phyloP scores from a whole-genome alignment of 1,284 basidiomycete genomes.

The Austroboletus novae-zelandiae region DNA sequence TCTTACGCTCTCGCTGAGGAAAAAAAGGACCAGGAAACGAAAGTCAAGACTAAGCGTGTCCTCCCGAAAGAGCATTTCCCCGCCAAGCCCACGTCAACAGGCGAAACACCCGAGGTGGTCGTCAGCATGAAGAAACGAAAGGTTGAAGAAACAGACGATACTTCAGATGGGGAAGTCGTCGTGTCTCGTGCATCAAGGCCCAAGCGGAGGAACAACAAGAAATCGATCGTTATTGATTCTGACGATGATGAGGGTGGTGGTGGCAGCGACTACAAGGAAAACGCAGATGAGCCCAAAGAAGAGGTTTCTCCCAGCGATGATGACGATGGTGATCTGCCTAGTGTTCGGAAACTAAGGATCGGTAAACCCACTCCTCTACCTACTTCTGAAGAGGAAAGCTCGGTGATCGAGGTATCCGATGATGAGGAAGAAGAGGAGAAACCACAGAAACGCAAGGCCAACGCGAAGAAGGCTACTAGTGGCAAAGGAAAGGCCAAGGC shows the following conservation, averaged over 20 bases:
- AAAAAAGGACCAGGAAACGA: conserved; percentile 27
- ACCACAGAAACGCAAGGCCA: conserved; percentile 24
- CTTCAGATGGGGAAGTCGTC: conserved; percentile 35
- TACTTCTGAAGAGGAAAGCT: conserved; percentile 28
- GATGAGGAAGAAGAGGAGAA: conserved; percentile 32
- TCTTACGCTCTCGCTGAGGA: conserved; percentile 58
- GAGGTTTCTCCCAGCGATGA: conserved; percentile 22
- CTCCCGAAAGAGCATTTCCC: conserved; percentile 18
- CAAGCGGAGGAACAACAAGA: conserved; percentile 37
- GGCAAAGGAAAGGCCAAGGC: conserved; percentile 27
- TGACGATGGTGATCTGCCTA: conserved; percentile 21
- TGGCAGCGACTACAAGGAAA: conserved; percentile 25
- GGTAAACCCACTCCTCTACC: conserved; percentile 32
- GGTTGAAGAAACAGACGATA: conserved; percentile 23
- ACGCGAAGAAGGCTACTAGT: conserved; percentile 31
- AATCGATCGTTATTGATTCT: conserved; percentile 42
- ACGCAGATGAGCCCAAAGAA: conserved; percentile 20
- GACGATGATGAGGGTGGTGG: conserved; percentile 32
- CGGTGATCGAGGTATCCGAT: conserved; percentile 24
- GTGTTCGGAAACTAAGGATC: conserved; percentile 19
- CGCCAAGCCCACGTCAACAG: conserved; percentile 38
- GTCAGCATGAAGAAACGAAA: conserved; percentile 33
- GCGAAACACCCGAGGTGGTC: conserved; percentile 52
- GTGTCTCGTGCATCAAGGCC: conserved; percentile 34
- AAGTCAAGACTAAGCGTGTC: conserved; percentile 6